Evolutionary conservation across 164 flowering plant species (phyloP).

Genomic region (Kalanchoe fedtschenkoi): DNA sequence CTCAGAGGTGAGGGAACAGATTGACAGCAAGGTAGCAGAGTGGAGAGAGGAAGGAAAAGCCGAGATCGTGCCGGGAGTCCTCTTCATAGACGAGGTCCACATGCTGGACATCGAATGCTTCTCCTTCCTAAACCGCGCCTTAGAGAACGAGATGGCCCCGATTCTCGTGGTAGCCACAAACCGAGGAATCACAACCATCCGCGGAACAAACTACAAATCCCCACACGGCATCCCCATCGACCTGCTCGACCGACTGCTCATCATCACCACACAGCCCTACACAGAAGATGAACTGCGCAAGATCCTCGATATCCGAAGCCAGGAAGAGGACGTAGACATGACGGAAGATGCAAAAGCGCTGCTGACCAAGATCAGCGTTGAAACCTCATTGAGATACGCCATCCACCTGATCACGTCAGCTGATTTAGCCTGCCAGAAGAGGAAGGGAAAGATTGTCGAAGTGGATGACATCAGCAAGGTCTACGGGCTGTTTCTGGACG

Average conservation of each 20-base stretch:
- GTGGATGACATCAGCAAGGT: slow-evolving; percentile 71
- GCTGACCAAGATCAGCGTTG: slow-evolving; percentile 48
- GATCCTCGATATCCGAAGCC: slow-evolving; percentile 78
- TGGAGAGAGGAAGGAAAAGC: slow-evolving; percentile 99
- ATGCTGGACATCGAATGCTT: slow-evolving; percentile 97
- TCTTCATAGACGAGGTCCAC: slow-evolving; percentile 96
- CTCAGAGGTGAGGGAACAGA: too few species aligned
- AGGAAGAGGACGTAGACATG: slow-evolving; percentile 94
- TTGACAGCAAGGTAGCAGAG: slow-evolving; percentile 33
- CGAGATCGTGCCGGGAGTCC: slow-evolving; percentile 95
- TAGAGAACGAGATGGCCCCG: slow-evolving; percentile 94
- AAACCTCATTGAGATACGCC: slow-evolving; percentile 70
- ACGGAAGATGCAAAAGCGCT: slow-evolving; percentile 65
- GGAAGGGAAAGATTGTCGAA: slow-evolving; percentile 80
- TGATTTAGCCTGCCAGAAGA: slow-evolving; percentile 76
- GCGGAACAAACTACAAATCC: slow-evolving; percentile 87
- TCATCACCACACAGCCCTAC: slow-evolving; percentile 82
- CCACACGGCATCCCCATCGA: slow-evolving; percentile 97
- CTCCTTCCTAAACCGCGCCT: slow-evolving; percentile 85
- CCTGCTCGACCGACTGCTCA: slow-evolving; percentile 80
- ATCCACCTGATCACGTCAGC: slow-evolving; percentile 78
- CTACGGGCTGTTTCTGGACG: slow-evolving; percentile 69
- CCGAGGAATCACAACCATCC: slow-evolving; percentile 75
- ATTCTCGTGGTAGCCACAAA: slow-evolving; percentile 88
- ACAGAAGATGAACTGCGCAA: slow-evolving; percentile 70